Evolutionary conservation across 2,329 filamentous ascomycete species (phyloP).

Genomic region (Penicillium digitatum): DNA sequence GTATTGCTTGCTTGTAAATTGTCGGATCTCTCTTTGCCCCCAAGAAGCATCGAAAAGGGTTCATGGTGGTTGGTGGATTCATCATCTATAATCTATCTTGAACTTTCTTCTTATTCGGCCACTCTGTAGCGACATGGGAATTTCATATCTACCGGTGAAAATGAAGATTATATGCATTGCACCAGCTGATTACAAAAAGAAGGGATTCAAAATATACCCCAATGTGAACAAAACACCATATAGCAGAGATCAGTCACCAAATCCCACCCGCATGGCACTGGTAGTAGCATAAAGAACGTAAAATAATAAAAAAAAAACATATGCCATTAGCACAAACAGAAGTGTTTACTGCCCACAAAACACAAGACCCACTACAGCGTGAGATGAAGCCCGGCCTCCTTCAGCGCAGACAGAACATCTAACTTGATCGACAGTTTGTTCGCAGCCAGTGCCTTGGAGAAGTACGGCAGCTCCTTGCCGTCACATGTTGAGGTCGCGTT

Average conservation of each 20-base stretch:
- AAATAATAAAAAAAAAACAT: background rate
- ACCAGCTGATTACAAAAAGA: background rate
- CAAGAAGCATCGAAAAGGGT: no score
- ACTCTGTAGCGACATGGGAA: no score
- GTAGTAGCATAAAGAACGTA: background rate
- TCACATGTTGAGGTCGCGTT: conserved; percentile 46
- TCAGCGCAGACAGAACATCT: conserved; percentile 41
- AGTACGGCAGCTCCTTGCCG: conserved; percentile 52
- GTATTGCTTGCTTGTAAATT: no score
- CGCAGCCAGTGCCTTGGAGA: conserved; percentile 48
- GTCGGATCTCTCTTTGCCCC: no score
- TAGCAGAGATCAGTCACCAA: background rate
- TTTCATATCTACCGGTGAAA: no score
- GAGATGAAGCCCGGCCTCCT: conserved; percentile 16
- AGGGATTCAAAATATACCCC: conserved; percentile 6
- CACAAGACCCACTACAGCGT: background rate
- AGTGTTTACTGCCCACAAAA: background rate
- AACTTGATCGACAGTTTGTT: conserved; percentile 47
- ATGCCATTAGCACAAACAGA: background rate
- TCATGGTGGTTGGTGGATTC: no score
- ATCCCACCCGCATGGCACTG: background rate
- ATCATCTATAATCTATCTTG: no score
- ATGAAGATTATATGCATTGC: background rate
- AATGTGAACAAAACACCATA: background rate
- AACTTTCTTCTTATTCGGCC: no score